These are phyloP conservation scores for Pseudogymnoascus sp. DNA, from an alignment of 2,329 filamentous ascomycete genomes.

Conservation along the genomic window DNA sequence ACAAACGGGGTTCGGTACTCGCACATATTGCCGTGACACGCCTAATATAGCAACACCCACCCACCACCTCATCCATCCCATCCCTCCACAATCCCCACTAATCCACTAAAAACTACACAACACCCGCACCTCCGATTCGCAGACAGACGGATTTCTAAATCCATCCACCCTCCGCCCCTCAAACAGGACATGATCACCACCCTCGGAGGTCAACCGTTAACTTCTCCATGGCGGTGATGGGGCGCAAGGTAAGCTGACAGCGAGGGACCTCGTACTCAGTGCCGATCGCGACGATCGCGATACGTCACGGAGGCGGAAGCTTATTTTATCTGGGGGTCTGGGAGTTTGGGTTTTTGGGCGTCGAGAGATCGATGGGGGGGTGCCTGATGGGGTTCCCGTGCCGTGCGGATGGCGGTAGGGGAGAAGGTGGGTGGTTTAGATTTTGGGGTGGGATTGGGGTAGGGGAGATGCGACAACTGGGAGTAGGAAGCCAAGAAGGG, in stretches of 20 bases:
- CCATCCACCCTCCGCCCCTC: not conserved
- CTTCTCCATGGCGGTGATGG: too few species aligned
- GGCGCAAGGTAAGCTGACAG: not conserved
- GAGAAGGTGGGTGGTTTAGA: not conserved
- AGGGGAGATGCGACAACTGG: not conserved
- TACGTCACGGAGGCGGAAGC: slow-evolving; percentile 3
- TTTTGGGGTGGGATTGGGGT: not conserved
- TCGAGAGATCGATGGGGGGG: not conserved
- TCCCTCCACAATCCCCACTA: not conserved
- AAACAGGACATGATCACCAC: not conserved
- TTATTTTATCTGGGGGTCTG: not conserved
- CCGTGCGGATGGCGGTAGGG: not conserved
- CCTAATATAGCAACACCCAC: not conserved
- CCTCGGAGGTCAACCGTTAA: not conserved
- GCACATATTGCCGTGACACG: not conserved
- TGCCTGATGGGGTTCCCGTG: not conserved
- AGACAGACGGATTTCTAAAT: not conserved
- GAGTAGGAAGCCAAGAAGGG: not conserved
- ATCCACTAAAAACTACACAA: too few species aligned
- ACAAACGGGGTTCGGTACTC: not conserved
- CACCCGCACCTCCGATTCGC: not conserved
- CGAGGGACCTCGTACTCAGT: not conserved
- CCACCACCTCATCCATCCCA: not conserved
- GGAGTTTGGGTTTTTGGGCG: not conserved
- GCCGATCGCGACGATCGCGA: not conserved